These are phyloP conservation scores for Pseudevernia furfuracea DNA, from an alignment of 495 filamentous ascomycete genomes.

Conservation along the genomic window DNA sequence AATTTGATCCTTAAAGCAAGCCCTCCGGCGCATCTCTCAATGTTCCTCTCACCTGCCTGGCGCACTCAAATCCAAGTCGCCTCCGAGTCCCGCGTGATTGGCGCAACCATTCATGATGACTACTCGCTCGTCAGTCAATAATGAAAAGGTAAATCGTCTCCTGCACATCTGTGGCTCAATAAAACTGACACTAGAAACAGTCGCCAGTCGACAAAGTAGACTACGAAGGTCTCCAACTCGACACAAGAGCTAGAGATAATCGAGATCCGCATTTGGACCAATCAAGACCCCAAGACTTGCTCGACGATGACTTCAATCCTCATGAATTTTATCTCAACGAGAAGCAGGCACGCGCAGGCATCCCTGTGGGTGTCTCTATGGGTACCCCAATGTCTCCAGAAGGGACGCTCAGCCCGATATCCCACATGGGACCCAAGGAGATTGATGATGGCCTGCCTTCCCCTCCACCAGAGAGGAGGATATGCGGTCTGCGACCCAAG, in stretches of 20 bases:
- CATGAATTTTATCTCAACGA: slow-evolving; percentile 17
- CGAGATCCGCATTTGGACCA: slow-evolving; percentile 12
- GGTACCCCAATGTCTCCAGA: slow-evolving; percentile 9
- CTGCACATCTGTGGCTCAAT: no score
- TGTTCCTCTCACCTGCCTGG: neutral
- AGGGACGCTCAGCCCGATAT: slow-evolving; percentile 1
- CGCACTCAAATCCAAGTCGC: neutral
- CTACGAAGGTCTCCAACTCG: slow-evolving; percentile 26
- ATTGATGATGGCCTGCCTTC: slow-evolving; percentile 2
- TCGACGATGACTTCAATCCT: slow-evolving; percentile 14
- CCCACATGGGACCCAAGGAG: neutral
- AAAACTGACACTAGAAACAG: slow-evolving; percentile 1
- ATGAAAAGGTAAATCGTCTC: slow-evolving; percentile 4
- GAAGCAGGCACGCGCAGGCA: slow-evolving; percentile 17
- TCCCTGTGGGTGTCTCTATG: neutral
- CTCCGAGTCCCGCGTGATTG: slow-evolving; percentile 1
- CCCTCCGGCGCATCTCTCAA: slow-evolving; percentile 2
- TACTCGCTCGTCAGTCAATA: slow-evolving; percentile 6
- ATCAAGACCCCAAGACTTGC: slow-evolving; percentile 14
- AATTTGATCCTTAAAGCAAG: slow-evolving; percentile 10
- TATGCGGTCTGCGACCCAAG: slow-evolving; percentile 22
- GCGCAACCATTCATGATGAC: slow-evolving; percentile 13
- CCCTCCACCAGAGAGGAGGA: slow-evolving; percentile 16
- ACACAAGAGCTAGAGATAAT: slow-evolving; percentile 24
- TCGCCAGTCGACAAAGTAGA: slow-evolving; percentile 19